phyloP scores from a whole-genome alignment of 805 yeast genomes.

The Ogataea nonfermentans region DNA sequence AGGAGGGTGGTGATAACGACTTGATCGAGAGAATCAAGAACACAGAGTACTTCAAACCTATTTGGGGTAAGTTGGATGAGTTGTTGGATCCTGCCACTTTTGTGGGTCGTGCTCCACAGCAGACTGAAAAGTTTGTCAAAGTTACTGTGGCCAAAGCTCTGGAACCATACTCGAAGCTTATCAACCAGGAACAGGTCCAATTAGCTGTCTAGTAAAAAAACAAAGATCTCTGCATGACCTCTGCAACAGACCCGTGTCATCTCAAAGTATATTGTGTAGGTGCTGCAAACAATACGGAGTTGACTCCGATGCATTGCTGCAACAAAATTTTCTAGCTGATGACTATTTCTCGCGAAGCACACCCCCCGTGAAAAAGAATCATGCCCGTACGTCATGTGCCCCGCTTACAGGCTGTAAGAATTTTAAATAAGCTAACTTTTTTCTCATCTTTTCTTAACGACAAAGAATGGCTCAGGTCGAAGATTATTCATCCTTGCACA shows the following conservation, averaged over 20 bases:
- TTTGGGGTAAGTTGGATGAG: constrained; percentile 76
- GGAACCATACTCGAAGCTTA: constrained; percentile 55
- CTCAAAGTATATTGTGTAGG: constrained; percentile 2
- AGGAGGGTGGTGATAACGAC: constrained; percentile 98
- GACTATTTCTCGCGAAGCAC: constrained; percentile 1
- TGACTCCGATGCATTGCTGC: constrained; percentile 7
- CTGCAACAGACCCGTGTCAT: constrained; percentile 8
- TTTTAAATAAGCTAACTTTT: constrained; percentile 3
- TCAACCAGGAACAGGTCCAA: constrained; percentile 69
- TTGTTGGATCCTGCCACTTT: constrained; percentile 91
- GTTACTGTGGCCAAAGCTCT: constrained; percentile 84
- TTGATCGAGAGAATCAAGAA: constrained; percentile 81
- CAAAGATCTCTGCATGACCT: constrained; percentile 3
- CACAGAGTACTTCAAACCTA: constrained; percentile 82
- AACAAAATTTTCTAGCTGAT: constrained; percentile 4
- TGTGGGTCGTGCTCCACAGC: constrained; percentile 98
- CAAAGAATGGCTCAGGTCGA: constrained; percentile 30
- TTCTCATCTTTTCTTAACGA: constrained; percentile 3
- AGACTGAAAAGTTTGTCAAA: constrained; percentile 88
- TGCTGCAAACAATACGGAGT: constrained; percentile 7
- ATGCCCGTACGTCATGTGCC: constrained; percentile 12
- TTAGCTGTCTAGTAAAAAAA: constrained; percentile 59
- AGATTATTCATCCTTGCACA: constrained; percentile 35
- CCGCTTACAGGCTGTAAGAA: constrained; percentile 6
- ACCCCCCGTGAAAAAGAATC: neutral